Conservation (phyloP, 2,329 filamentous ascomycete genomes). For the Arthrinium phaeospermum region DNA sequence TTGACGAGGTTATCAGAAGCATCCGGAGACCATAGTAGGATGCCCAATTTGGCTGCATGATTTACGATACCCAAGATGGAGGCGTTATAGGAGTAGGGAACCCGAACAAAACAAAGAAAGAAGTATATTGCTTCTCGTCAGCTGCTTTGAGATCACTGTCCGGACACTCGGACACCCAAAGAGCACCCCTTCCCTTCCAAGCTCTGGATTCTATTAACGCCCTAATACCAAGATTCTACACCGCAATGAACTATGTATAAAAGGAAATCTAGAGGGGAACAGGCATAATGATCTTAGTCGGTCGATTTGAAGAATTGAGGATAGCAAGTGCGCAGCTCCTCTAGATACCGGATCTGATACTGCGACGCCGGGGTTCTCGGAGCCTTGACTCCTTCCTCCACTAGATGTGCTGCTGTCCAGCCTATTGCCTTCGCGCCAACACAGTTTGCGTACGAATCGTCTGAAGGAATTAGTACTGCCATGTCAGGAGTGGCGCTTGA, state of each 20-base stretch:
- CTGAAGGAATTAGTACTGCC: constrained; percentile 48
- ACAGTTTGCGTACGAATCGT: constrained; percentile 88
- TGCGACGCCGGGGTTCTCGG: constrained; percentile 71
- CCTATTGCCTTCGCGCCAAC: constrained; percentile 77
- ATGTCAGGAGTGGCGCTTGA: not conserved
- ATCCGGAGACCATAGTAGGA: constrained; percentile 58
- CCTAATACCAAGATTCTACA: not conserved
- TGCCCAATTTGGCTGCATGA: constrained; percentile 30
- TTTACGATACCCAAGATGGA: constrained; percentile 19
- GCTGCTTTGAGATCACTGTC: not conserved
- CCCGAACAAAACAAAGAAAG: not conserved
- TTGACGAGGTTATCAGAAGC: constrained; percentile 66
- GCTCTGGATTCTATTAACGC: not conserved
- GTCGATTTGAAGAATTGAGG: constrained; percentile 81
- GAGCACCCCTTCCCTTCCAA: not conserved
- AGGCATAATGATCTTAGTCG: not conserved
- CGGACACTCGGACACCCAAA: not conserved
- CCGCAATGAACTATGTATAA: not conserved
- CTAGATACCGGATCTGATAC: constrained; percentile 75
- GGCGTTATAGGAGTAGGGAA: not conserved
- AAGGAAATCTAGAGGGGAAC: too few species aligned
- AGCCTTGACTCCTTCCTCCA: constrained; percentile 73
- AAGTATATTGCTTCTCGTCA: not conserved
- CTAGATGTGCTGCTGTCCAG: constrained; percentile 85
- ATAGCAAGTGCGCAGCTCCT: constrained; percentile 77